Evolutionary conservation across 768 basidiomycete genomes (phyloP).

Genomic region (Boletus rubescentipes): DNA sequence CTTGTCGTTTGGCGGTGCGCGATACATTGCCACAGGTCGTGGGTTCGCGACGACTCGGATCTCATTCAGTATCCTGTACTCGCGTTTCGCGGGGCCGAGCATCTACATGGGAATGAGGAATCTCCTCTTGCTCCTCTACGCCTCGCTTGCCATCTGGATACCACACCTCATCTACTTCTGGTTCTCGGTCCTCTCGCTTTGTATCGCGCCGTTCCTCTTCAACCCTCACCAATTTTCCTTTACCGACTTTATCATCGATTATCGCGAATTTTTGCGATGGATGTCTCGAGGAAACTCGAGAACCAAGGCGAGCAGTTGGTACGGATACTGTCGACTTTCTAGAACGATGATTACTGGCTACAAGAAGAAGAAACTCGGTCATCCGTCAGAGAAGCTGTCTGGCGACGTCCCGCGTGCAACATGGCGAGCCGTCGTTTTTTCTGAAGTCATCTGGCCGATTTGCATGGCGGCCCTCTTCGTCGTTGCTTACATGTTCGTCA

Average conservation of each 20-base stretch:
- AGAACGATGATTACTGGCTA: conserved; percentile 98
- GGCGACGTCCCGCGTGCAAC: conserved; percentile 90
- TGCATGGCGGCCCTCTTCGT: conserved; percentile 74
- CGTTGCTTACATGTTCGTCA: conserved; percentile 89
- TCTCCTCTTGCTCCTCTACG: conserved; percentile 84
- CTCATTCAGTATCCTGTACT: conserved; percentile 95
- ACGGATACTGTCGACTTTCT: conserved; percentile 97
- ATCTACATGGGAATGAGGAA: conserved; percentile 99
- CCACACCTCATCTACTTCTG: conserved; percentile 98
- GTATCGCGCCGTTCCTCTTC: conserved; percentile 97
- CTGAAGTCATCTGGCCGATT: conserved; percentile 82
- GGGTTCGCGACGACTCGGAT: conserved; percentile 98
- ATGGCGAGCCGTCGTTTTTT: conserved; percentile 80
- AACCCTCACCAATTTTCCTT: conserved; percentile 99
- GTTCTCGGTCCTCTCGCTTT: conserved; percentile 93
- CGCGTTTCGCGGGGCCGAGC: conserved; percentile 98
- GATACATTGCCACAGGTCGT: conserved; percentile 98
- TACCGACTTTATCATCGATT: conserved; percentile 97
- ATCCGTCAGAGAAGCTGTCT: conserved; percentile 96
- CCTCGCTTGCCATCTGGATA: conserved; percentile 89
- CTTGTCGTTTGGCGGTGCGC: conserved; percentile 95
- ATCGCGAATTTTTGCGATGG: conserved; percentile 97
- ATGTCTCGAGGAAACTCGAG: conserved; percentile 99
- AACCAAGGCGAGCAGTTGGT: conserved; percentile 97
- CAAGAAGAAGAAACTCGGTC: conserved; percentile 98